phyloP scores from a whole-genome alignment of 2,329 filamentous ascomycete genomes.

The Ustulina deusta region DNA sequence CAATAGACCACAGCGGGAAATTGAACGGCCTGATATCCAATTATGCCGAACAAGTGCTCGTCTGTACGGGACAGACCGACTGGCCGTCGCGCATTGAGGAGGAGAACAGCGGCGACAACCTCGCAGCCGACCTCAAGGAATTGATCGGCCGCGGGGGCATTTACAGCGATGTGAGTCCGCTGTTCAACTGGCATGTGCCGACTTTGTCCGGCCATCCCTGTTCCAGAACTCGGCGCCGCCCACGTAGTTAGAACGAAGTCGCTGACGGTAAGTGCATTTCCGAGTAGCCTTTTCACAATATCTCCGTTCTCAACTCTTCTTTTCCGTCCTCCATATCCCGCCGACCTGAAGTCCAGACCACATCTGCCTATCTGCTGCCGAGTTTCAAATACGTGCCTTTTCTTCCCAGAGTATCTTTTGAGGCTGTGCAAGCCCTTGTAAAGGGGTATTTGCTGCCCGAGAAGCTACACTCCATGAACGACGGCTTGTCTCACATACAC shows the following conservation, averaged over 20 bases:
- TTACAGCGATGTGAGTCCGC: conserved; percentile 71
- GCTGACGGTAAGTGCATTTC: conserved; percentile 52
- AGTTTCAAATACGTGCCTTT: conserved; percentile 83
- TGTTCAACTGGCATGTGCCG: conserved; percentile 12
- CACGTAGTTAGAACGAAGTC: conserved; percentile 18
- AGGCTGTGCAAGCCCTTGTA: conserved; percentile 68
- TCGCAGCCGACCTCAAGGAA: conserved; percentile 79
- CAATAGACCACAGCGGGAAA: conserved; percentile 77
- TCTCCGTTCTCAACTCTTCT: conserved; percentile 81
- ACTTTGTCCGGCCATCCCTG: conserved; percentile 35
- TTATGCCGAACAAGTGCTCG: conserved; percentile 84
- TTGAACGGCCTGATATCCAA: conserved; percentile 81
- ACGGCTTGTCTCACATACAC: conserved; percentile 68
- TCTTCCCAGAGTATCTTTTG: conserved; percentile 71
- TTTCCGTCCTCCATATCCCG: conserved; percentile 70
- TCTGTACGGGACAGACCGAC: conserved; percentile 83
- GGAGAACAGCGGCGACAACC: conserved; percentile 74
- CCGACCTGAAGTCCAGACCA: conserved; percentile 62
- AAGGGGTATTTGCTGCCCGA: conserved; percentile 75
- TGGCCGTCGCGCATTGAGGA: conserved; percentile 90
- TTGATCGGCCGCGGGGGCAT: conserved; percentile 73
- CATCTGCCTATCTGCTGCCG: conserved; percentile 82
- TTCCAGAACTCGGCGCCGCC: conserved; percentile 8
- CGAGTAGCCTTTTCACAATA: conserved; percentile 81
- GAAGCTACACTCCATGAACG: conserved; percentile 71